phyloP scores from a whole-genome alignment of 495 filamentous ascomycete species.

The Clavariopsis aquatica region DNA sequence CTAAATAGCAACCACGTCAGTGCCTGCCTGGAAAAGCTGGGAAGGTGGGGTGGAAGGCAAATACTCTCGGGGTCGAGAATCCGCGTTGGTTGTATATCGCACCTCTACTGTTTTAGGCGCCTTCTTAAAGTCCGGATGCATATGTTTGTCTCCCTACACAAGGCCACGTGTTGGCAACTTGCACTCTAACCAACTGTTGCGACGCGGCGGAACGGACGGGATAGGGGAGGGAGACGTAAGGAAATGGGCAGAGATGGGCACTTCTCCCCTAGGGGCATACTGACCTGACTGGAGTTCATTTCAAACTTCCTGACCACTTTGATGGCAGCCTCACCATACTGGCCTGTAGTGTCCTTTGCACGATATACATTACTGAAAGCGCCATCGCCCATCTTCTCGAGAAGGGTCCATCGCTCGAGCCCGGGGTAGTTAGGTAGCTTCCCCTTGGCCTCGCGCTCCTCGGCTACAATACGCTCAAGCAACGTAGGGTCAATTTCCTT shows the following conservation, averaged over 20 bases:
- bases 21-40: constrained; percentile 4
- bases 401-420: constrained; percentile 81
- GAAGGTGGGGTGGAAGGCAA: not conserved
- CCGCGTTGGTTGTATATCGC: constrained; percentile 58
- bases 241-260: constrained; percentile 34
- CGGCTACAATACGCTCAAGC: constrained; percentile 81
- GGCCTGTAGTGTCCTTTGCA: constrained; percentile 69
- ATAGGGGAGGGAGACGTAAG: constrained; percentile 33
- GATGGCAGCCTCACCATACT: constrained; percentile 84
- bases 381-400: constrained; percentile 99
- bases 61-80: constrained; percentile 27
- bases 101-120: constrained; percentile 95
- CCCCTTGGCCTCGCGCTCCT: constrained; percentile 79
- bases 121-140: constrained; percentile 95
- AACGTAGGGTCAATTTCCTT: constrained; percentile 62
- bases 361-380: constrained; percentile 99
- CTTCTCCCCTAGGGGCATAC: constrained; percentile 44
- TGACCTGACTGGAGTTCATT: constrained; percentile 97
- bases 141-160: constrained; percentile 74
- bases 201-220: constrained; percentile 42
- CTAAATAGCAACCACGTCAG: constrained; percentile 56
- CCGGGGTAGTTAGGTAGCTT: constrained; percentile 92
- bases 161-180: constrained; percentile 47
- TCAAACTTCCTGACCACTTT: constrained; percentile 99
- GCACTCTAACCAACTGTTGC: constrained; percentile 37